Evolutionary conservation across 495 filamentous ascomycete species (phyloP), one percentile per base, ranked within the genome.

Genomic region (Sporormia fimetaria): DNA sequence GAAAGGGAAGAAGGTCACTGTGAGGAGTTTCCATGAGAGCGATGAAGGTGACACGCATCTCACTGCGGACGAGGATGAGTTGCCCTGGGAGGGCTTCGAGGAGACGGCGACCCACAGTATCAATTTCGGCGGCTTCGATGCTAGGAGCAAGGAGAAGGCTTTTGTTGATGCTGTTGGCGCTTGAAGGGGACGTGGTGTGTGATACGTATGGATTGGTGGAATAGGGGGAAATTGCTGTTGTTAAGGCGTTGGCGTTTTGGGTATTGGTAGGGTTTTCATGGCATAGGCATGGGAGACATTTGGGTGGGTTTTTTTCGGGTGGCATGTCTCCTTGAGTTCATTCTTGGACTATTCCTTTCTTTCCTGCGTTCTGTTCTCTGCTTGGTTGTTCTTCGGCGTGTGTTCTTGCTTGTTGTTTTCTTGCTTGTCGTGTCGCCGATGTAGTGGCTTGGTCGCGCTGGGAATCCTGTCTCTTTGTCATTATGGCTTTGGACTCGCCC

Each of bases 41-140:
- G 30, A 33, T 15, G 30, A 9, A 33, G 17, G 30, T 15, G n/a
- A 33, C 6, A 7, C 10, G 30, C 14, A 33, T 33, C 12, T 15
- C 30, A 15, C 12, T n/a, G n/a, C n/a, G 25, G 33, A 22, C 9
- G 37, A 41, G 6, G 45, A 47, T 15, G 52, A 56, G 22, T 36
- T 58, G 42, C 48, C 49, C 1, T 53, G 52, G 52, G 55, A 55
- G 37, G 54, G 51, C 3, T 40, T 51, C 28, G 37, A 41, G 15
- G 44, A 48, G 3, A 39, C 36, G 8, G 43, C 21, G 3, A 23
- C 16, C 11, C 41, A 36, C 9, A 36, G 21, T 22, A 9, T 42
- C 9, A 26, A 20, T 14, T 6, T 33, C 1, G 21, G 9, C 7
- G 32, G 22, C 9, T 8, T 34, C n/a, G n/a, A n/a, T n/a, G n/a